phyloP scores from a whole-genome alignment of 805 yeast species.

The Metschnikowia borealis region DNA sequence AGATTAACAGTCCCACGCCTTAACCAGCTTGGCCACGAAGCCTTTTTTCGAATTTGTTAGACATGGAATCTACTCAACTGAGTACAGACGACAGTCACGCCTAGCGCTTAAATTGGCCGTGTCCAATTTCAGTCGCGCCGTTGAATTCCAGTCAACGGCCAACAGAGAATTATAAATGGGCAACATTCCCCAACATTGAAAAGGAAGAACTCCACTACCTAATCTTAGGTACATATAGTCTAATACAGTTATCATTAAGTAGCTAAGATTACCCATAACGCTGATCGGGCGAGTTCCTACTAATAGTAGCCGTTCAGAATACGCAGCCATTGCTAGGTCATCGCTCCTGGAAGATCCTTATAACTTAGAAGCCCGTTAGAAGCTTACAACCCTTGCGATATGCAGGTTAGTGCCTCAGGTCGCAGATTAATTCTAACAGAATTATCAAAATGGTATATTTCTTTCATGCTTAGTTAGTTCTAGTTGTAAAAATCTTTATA shows the following conservation, averaged over 20 bases:
- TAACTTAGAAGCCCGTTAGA: background rate
- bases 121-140: no score
- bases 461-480: no score
- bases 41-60: no score
- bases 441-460: background rate
- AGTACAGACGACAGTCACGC: no score
- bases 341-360: background rate
- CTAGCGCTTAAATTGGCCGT: no score
- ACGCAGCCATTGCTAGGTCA: background rate
- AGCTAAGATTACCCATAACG: no score
- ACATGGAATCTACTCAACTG: no score
- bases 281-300: background rate
- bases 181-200: no score
- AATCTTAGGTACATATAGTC: no score
- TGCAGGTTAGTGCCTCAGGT: background rate
- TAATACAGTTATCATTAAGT: background rate
- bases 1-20: slow-evolving; percentile 31
- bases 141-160: no score
- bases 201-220: background rate
- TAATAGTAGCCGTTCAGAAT: background rate
- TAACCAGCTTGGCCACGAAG: slow-evolving; percentile 28
- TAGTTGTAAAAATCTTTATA: no score
- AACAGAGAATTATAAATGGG: no score
- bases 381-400: background rate
- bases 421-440: background rate